A percentile compares a stretch with the other conserved stretches of the same genome.
Evolutionary conservation across 2,329 filamentous ascomycete species (phyloP).

Genomic region (Hypoxylon sp.): DNA sequence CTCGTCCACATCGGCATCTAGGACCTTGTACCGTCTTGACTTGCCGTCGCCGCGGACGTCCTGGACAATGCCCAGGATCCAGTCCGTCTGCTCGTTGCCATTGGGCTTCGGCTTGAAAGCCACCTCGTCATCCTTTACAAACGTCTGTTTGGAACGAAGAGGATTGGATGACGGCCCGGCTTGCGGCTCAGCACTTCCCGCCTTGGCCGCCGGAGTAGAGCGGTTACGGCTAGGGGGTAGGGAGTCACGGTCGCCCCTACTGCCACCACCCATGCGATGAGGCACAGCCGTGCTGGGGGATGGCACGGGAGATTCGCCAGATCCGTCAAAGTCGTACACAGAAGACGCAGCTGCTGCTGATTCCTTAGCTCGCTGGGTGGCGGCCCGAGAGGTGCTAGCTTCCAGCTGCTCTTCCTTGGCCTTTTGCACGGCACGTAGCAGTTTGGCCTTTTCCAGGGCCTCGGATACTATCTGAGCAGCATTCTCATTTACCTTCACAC

Average conservation of each 20-base stretch:
- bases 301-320: conserved; percentile 57
- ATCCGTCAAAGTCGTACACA: conserved; percentile 59
- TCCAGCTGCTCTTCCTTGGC: conserved; percentile 55
- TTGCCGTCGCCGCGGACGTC: conserved; percentile 81
- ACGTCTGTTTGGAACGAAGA: conserved; percentile 65
- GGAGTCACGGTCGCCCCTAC: conserved; percentile 62
- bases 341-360: conserved; percentile 45
- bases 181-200: conserved; percentile 65
- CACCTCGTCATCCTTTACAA: conserved; percentile 72
- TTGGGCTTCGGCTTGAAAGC: conserved; percentile 72
- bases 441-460: conserved; percentile 54
- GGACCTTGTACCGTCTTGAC: conserved; percentile 80
- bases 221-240: conserved; percentile 65
- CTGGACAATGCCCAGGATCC: conserved; percentile 83
- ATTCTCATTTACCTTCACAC: conserved; percentile 52
- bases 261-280: conserved; percentile 52
- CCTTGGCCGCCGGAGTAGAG: conserved; percentile 50
- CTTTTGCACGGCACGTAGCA: conserved; percentile 56
- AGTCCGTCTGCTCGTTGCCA: conserved; percentile 66
- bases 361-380: conserved; percentile 47
- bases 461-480: conserved; percentile 47
- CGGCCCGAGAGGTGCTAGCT: conserved; percentile 44
- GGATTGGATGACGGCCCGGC: conserved; percentile 51
- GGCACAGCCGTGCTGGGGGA: conserved; percentile 54
- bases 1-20: conserved; percentile 82